Evolutionary conservation across 192 early-diverging fungal genomes (phyloP).

Genomic region (Umbelopsis sp.): DNA sequence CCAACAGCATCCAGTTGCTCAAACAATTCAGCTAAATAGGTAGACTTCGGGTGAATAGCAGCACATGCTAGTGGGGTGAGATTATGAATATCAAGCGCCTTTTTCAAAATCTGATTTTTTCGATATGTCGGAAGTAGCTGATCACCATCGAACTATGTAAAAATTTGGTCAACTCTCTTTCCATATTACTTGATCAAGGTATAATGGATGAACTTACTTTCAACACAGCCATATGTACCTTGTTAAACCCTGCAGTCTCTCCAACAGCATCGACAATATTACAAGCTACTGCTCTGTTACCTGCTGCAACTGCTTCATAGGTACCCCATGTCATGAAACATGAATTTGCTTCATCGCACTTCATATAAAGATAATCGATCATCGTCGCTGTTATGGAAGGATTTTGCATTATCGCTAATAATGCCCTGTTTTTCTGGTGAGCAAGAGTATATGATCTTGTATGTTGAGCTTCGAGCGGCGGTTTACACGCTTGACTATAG

Average conservation of each 20-base stretch:
- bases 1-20: slow-evolving; percentile 37
- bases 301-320: slow-evolving; percentile 30
- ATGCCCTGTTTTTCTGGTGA: not conserved
- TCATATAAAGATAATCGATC: slow-evolving; percentile 7
- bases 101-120: slow-evolving; percentile 42
- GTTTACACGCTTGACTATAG: not conserved
- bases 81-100: slow-evolving; percentile 30
- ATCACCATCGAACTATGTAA: slow-evolving; percentile 19
- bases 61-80: slow-evolving; percentile 52
- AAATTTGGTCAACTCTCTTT: not conserved
- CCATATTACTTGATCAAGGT: not conserved
- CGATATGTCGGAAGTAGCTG: slow-evolving; percentile 22
- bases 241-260: slow-evolving; percentile 24
- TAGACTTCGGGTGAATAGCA: slow-evolving; percentile 48
- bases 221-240: slow-evolving; percentile 28
- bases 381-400: slow-evolving; percentile 2
- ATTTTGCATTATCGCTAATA: slow-evolving; percentile 7
- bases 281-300: slow-evolving; percentile 24
- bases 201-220: slow-evolving; percentile 10
- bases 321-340: not conserved
- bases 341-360: not conserved
- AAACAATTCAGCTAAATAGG: slow-evolving; percentile 39
- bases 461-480: not conserved
- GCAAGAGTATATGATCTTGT: not conserved
- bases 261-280: not conserved